A percentile compares a stretch with the other conserved stretches of the same genome.
Evolutionary conservation across 2,329 filamentous ascomycete genomes (phyloP).

Genomic region (Aciculosporium take): DNA sequence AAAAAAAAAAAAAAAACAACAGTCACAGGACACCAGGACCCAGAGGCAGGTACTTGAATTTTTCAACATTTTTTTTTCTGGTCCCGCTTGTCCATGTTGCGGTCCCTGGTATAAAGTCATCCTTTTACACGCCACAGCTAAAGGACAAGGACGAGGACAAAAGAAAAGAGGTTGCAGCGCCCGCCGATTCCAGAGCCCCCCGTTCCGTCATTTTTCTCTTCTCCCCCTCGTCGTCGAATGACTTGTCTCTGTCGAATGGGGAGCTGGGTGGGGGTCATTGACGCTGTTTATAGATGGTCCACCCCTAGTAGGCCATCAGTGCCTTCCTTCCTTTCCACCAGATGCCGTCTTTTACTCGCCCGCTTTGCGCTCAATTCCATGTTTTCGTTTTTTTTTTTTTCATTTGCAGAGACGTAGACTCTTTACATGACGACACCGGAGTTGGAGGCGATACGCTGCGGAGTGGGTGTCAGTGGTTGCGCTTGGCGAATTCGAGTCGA

Average conservation of each 20-base stretch:
- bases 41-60: too few species aligned
- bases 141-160: conserved; percentile 15
- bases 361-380: background rate
- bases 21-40: too few species aligned
- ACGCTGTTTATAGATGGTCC: too few species aligned
- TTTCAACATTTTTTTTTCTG: conserved; percentile 9
- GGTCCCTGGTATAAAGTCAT: conserved; percentile 36
- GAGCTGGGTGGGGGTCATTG: too few species aligned
- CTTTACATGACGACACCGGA: conserved; percentile 99
- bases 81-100: conserved; percentile 29
- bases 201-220: background rate
- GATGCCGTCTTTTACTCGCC: conserved; percentile 8
- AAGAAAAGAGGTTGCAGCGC: conserved; percentile 27
- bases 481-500: background rate
- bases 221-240: background rate
- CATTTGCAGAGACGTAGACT: too few species aligned
- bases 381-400: background rate
- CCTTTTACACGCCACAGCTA: conserved; percentile 38
- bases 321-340: conserved; percentile 6
- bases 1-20: background rate
- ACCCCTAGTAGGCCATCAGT: background rate
- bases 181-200: conserved; percentile 11
- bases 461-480: background rate
- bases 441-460: conserved; percentile 96
- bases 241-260: too few species aligned